Percentiles rank a stretch among this genome's conserved stretches.
phyloP scores from a whole-genome alignment of 1,139 yeast genomes.

The Hyphopichia wangnamkhiaoensis region DNA sequence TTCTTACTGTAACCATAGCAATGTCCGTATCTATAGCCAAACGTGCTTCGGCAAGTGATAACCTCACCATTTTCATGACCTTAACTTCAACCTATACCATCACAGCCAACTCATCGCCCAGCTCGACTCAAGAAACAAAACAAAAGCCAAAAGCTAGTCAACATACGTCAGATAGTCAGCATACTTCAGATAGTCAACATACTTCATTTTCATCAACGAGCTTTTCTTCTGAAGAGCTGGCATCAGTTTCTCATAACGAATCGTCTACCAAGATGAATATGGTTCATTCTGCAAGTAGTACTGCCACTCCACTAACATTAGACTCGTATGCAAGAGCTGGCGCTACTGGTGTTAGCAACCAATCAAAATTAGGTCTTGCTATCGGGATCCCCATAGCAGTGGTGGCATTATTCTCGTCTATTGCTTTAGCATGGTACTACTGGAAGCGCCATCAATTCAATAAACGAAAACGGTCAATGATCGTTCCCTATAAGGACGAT shows the following conservation, averaged over 20 bases:
- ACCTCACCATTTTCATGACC: constrained; percentile 17
- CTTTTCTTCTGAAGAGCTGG: no score
- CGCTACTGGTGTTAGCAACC: constrained; percentile 5
- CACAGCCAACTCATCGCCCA: not conserved
- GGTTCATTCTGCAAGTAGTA: no score
- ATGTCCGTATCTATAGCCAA: no score
- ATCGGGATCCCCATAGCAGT: constrained; percentile 46
- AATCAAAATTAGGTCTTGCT: constrained; percentile 37
- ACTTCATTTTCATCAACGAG: no score
- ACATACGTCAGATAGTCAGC: no score
- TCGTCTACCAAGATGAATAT: no score
- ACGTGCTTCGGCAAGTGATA: constrained; percentile 4
- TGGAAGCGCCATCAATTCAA: constrained; percentile 18
- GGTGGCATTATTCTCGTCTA: constrained; percentile 25
- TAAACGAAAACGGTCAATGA: constrained; percentile 6
- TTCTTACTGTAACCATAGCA: no score
- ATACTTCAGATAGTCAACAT: no score
- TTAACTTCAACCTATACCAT: constrained; percentile 21
- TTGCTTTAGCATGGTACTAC: constrained; percentile 23
- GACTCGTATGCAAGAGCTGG: constrained; percentile 7
- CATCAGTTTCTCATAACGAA: no score
- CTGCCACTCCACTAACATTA: constrained; percentile 7
- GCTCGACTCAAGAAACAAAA: not conserved
- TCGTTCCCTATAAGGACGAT: constrained; percentile 11
- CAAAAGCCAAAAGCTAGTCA: no score